Evolutionary conservation across 768 basidiomycete species (phyloP), one percentile per base, ranked within the genome.

Genomic region (Baorangia bicolor): DNA sequence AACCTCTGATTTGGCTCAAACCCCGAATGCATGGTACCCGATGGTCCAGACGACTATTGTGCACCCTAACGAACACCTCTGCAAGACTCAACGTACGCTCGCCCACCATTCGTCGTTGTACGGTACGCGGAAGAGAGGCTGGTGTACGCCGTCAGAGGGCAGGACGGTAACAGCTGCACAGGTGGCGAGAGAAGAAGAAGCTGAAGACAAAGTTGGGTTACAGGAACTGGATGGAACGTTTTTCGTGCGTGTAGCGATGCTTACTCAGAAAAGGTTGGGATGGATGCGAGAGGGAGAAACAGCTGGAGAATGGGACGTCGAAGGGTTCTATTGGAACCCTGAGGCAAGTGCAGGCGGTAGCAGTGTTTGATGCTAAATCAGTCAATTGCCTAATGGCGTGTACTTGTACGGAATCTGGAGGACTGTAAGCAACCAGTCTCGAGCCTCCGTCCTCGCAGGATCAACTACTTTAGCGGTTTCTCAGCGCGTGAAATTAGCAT

Each of bases 21-120:
- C 73, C 3, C 80, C 83, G 12, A 83, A 85, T 61, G 72, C 78
- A 1, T 88, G 86, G 87, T 73, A 80, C 14, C 75, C 79, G 16
- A 67, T 88, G 51, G 62, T 86, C 39, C 76, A 83, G 62, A 77
- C 75, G 5, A 71, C 79, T 1, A 69, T 86, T 25, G 76, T 78
- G 2, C 79, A 87, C 58, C 82, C 83, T 0, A 81, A 85, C 56
- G 84, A 87, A 54, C 80, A 84, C 67, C 62, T 73, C 38, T 74
- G 69, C 67, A 79, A 83, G 65, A 56, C 73, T 12, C 77, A 78
- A 58, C 75, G 83, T 33, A 73, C 83, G 12, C 69, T 85, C 30
- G 70, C 74, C 6, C 78, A 81, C 60, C 78, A 74, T 51, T 72
- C 73, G 3, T 56, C 61, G 5, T 34, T 77, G 49, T 85, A 80